phyloP scores from a whole-genome alignment of 176 grass and related monocot genomes.

The Raddia distichophylla region DNA sequence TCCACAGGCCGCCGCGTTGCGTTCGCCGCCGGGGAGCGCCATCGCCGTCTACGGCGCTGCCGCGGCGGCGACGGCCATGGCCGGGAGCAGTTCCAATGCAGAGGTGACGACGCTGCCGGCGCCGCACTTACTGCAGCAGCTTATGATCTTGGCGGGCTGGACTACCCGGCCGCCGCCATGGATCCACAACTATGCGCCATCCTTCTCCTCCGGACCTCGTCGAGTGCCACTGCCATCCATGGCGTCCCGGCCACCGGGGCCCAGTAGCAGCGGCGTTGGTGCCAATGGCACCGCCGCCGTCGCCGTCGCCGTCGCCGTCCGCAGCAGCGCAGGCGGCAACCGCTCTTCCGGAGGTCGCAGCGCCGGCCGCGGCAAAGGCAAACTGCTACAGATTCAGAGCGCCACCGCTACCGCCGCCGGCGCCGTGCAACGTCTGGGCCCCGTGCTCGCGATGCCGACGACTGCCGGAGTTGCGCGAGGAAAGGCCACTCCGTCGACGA shows the following conservation, averaged over 20 bases:
- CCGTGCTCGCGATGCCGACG: constrained; percentile 54
- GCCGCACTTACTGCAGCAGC: constrained; percentile 46
- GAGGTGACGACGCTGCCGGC: background rate
- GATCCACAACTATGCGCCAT: constrained; percentile 30
- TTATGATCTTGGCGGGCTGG: constrained; percentile 49
- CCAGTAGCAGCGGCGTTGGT: background rate
- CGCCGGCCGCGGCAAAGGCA: background rate
- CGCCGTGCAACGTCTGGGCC: constrained; percentile 9
- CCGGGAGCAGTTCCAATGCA: background rate
- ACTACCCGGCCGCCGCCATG: constrained; percentile 19
- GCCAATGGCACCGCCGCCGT: background rate
- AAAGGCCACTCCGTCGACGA: constrained; percentile 13
- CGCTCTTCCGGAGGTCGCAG: background rate
- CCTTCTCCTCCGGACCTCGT: background rate
- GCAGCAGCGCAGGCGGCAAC: background rate
- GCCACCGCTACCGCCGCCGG: background rate
- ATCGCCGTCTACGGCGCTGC: constrained; percentile 5
- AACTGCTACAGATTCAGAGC: constrained; percentile 30
- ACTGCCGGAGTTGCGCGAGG: background rate
- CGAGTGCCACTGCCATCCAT: constrained; percentile 9
- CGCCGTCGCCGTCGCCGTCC: background rate
- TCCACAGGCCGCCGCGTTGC: constrained; percentile 28
- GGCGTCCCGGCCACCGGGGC: background rate
- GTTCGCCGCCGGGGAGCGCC: constrained; percentile 12
- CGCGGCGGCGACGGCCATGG: background rate